Evolutionary conservation across 495 filamentous ascomycete species (phyloP).

Genomic region (Trypethelium eluteriae): DNA sequence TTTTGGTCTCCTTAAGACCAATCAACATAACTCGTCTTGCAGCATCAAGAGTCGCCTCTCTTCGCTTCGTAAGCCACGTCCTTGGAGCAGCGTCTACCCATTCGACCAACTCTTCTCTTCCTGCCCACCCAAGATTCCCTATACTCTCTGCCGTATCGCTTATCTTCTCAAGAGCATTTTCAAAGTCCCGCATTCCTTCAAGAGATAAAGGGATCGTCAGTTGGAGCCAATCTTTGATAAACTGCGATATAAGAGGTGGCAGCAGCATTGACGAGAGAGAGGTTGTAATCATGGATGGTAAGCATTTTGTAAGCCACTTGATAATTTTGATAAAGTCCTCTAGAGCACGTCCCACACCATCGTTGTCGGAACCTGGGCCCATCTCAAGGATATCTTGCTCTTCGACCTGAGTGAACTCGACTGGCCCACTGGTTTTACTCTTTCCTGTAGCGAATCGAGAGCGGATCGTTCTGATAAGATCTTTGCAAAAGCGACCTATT

Average conservation of each 20-base stretch:
- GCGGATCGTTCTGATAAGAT: conserved; percentile 19
- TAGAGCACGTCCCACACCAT: background rate
- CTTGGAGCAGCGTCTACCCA: conserved; percentile 75
- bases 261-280: conserved; percentile 61
- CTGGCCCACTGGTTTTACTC: background rate
- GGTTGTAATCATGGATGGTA: conserved; percentile 56
- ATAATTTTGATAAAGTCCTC: conserved; percentile 54
- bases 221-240: conserved; percentile 67
- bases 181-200: conserved; percentile 59
- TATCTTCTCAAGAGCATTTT: conserved; percentile 53
- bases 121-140: conserved; percentile 56
- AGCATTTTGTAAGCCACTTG: conserved; percentile 52
- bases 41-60: conserved; percentile 64
- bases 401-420: background rate
- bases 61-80: conserved; percentile 79
- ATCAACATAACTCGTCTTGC: conserved; percentile 60
- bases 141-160: conserved; percentile 56
- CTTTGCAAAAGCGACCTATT: conserved; percentile 19
- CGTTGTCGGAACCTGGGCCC: background rate
- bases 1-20: conserved; percentile 54
- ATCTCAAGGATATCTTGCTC: background rate
- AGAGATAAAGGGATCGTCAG: conserved; percentile 66
- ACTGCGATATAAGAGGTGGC: conserved; percentile 53
- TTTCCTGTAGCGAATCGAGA: conserved; percentile 3
- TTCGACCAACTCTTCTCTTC: conserved; percentile 59